Evolutionary conservation across 495 filamentous ascomycete species (phyloP).

Genomic region (Halenospora varia): DNA sequence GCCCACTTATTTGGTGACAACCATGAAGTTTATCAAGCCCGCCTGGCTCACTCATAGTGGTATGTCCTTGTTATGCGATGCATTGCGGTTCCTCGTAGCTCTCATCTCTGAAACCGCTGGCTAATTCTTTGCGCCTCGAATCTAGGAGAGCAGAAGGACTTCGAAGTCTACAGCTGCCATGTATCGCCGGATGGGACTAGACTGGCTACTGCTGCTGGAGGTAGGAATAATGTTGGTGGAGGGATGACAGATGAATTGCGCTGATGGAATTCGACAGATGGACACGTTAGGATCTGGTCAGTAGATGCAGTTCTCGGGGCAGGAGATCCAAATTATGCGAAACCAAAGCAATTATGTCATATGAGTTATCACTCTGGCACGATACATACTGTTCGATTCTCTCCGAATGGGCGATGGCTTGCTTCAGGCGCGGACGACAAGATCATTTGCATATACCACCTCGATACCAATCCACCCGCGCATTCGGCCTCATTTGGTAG

Average conservation of each 20-base stretch:
- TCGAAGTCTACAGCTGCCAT: conserved; percentile 96
- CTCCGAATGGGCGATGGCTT: conserved; percentile 85
- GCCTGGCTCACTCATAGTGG: conserved; percentile 90
- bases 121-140: conserved; percentile 1
- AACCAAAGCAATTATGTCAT: conserved; percentile 91
- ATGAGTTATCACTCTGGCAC: conserved; percentile 98
- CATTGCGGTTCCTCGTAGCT: conserved; percentile 4
- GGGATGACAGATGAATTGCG: background rate
- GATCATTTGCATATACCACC: conserved; percentile 91
- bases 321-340: conserved; percentile 59
- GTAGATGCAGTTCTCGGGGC: conserved; percentile 87
- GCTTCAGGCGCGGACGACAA: conserved; percentile 98
- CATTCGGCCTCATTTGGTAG: conserved; percentile 72
- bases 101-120: conserved; percentile 1
- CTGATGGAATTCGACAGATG: conserved; percentile 54
- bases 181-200: conserved; percentile 90
- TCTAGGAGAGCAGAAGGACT: conserved; percentile 88
- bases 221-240: conserved; percentile 45
- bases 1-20: conserved; percentile 19
- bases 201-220: conserved; percentile 90
- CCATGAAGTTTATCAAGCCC: conserved; percentile 90
- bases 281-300: conserved; percentile 96
- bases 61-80: conserved; percentile 34
- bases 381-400: conserved; percentile 95
- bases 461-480: conserved; percentile 76